A percentile compares a stretch with the other conserved stretches of the same genome.
These are phyloP conservation scores for Suillus cothurnatus DNA, from an alignment of 768 basidiomycete genomes.

Conservation along the genomic window DNA sequence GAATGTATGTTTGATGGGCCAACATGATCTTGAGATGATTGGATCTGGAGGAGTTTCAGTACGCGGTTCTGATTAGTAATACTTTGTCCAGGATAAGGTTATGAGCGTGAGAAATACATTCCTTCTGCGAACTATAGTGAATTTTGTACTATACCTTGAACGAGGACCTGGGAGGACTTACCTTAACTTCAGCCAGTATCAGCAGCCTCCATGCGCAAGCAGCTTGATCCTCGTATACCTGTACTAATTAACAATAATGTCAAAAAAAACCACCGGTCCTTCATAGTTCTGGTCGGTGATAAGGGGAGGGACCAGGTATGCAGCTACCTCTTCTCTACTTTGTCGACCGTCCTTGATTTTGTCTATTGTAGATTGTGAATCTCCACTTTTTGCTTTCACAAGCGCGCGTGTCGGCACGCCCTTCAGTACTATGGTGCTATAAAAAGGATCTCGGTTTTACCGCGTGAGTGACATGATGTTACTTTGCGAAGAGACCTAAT, in stretches of 20 bases:
- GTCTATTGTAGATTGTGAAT: conserved; percentile 73
- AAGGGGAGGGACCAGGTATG: conserved; percentile 86
- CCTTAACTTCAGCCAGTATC: neutral
- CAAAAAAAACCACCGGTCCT: conserved; percentile 88
- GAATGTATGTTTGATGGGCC: neutral
- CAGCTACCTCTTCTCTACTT: neutral
- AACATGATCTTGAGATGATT: neutral
- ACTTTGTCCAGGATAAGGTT: neutral
- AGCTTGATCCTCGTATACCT: conserved; percentile 91
- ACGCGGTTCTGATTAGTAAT: neutral
- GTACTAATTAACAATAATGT: conserved; percentile 93
- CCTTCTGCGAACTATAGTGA: neutral
- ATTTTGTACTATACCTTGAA: neutral
- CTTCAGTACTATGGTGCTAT: conserved; percentile 97
- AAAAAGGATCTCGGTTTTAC: conserved; percentile 98
- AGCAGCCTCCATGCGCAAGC: conserved; percentile 65
- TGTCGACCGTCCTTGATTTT: neutral
- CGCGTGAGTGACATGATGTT: conserved; percentile 51
- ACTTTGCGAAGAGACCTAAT: neutral
- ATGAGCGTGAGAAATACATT: neutral
- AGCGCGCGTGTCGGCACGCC: conserved; percentile 84
- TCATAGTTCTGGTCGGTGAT: conserved; percentile 96
- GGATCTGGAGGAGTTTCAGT: neutral
- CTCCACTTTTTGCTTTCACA: conserved; percentile 94
- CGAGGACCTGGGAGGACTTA: neutral